phyloP scores from a whole-genome alignment of 2,329 filamentous ascomycete species.

The Meredithiella fracta region DNA sequence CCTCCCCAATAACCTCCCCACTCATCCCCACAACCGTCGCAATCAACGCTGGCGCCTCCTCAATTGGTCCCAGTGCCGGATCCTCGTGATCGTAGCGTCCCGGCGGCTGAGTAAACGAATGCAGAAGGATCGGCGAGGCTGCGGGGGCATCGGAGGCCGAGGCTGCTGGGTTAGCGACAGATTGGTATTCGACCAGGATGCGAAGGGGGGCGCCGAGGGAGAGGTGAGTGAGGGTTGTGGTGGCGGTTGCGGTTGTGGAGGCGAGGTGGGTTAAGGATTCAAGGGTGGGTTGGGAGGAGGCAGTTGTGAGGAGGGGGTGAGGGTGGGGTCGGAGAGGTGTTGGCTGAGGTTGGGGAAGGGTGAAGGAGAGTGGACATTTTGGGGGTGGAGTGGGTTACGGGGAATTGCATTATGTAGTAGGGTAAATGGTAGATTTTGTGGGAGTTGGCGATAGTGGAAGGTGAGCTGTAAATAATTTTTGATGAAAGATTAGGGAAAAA shows the following conservation, averaged over 20 bases:
- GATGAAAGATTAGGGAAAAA: too few species aligned
- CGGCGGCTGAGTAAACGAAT: slow-evolving; percentile 13
- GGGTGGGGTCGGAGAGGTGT: slow-evolving; percentile 39
- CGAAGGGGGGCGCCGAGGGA: slow-evolving; percentile 37
- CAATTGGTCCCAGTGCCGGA: slow-evolving; percentile 20
- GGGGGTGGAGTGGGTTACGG: background rate
- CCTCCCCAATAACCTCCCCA: slow-evolving; percentile 31
- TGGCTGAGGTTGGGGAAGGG: slow-evolving; percentile 22
- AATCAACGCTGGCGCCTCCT: slow-evolving; percentile 33
- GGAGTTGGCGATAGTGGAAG: too few species aligned
- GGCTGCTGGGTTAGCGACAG: background rate
- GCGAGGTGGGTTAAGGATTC: slow-evolving; percentile 37
- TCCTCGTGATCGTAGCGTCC: slow-evolving; percentile 12
- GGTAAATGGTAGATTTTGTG: background rate
- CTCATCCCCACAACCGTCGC: slow-evolving; percentile 36
- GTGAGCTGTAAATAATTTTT: too few species aligned
- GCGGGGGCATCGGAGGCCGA: background rate
- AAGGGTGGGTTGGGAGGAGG: slow-evolving; percentile 27
- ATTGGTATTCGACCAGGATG: slow-evolving; percentile 36
- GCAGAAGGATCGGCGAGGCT: slow-evolving; percentile 8
- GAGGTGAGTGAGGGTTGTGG: slow-evolving; percentile 35
- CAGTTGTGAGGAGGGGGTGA: slow-evolving; percentile 42
- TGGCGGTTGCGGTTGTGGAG: slow-evolving; percentile 34
- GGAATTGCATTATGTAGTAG: background rate
- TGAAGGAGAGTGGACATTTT: slow-evolving; percentile 10